Conservation (phyloP, 1,284 basidiomycete genomes). For the Malassezia japonica region DNA sequence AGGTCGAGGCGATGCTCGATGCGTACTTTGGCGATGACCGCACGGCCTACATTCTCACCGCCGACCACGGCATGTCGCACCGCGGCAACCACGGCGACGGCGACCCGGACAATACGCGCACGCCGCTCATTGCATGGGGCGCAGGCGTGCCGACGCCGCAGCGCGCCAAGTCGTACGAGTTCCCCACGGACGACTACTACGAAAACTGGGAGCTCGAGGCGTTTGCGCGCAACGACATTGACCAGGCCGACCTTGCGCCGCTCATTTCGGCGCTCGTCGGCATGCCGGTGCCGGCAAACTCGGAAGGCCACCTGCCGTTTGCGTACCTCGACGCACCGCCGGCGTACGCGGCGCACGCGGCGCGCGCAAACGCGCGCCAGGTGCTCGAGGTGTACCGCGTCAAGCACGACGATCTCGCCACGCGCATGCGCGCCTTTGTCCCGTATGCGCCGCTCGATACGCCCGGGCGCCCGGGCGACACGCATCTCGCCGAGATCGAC, state of each 20-base stretch:
- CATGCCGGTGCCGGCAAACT: constrained; percentile 45
- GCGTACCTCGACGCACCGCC: constrained; percentile 36
- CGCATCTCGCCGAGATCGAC: constrained; percentile 45
- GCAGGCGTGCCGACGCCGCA: constrained; percentile 52
- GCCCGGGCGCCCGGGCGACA: constrained; percentile 50
- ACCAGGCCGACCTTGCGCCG: constrained; percentile 72
- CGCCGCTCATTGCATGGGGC: constrained; percentile 76
- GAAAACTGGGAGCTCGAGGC: constrained; percentile 30
- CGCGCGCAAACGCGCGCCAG: constrained; percentile 64
- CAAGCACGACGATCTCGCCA: constrained; percentile 56
- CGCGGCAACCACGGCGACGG: constrained; percentile 86
- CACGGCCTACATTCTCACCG: constrained; percentile 73
- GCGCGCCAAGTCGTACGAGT: neutral
- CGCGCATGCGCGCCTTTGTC: constrained; percentile 26
- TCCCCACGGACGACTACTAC: constrained; percentile 27
- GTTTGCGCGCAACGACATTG: constrained; percentile 53
- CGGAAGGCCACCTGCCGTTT: constrained; percentile 47
- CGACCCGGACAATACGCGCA: constrained; percentile 76
- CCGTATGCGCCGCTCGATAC: constrained; percentile 22
- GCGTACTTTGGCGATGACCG: constrained; percentile 55
- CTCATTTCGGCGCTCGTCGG: constrained; percentile 56
- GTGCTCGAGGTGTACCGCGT: constrained; percentile 69
- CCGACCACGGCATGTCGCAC: constrained; percentile 81
- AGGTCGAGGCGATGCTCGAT: constrained; percentile 59
- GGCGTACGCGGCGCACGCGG: constrained; percentile 56